phyloP scores from a whole-genome alignment of 1,284 basidiomycete species.

The Psilocybe mexicana region DNA sequence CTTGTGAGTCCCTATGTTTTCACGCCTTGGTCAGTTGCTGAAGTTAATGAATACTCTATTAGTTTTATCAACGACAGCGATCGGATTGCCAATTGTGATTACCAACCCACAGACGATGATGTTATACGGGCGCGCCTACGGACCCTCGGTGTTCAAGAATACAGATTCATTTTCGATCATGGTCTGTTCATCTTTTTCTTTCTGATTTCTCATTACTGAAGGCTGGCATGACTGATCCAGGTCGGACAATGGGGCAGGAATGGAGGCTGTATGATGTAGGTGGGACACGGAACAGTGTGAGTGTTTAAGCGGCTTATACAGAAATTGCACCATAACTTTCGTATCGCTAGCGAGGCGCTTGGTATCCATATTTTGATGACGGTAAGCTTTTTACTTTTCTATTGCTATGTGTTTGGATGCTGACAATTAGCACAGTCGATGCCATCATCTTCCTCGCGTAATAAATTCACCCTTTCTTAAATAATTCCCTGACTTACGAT shows the following conservation, averaged over 20 bases:
- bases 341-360: conserved; percentile 54
- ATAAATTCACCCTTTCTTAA: conserved; percentile 21
- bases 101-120: conserved; percentile 71
- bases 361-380: conserved; percentile 76
- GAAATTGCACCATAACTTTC: not conserved
- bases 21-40: not conserved
- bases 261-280: conserved; percentile 77
- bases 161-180: conserved; percentile 64
- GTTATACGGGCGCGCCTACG: conserved; percentile 69
- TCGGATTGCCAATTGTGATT: conserved; percentile 58
- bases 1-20: conserved; percentile 53
- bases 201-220: not conserved
- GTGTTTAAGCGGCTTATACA: conserved; percentile 19
- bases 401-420: not conserved
- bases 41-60: not conserved
- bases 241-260: conserved; percentile 51
- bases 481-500: conserved; percentile 10
- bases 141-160: conserved; percentile 75
- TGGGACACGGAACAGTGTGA: conserved; percentile 65
- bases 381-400: conserved; percentile 28
- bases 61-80: conserved; percentile 65
- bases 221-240: conserved; percentile 25
- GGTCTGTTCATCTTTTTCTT: conserved; percentile 39
- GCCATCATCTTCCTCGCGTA: conserved; percentile 73
- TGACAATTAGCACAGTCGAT: conserved; percentile 40